Evolutionary conservation across 192 early-diverging fungal species (phyloP).

Genomic region (Gonapodya sp.): DNA sequence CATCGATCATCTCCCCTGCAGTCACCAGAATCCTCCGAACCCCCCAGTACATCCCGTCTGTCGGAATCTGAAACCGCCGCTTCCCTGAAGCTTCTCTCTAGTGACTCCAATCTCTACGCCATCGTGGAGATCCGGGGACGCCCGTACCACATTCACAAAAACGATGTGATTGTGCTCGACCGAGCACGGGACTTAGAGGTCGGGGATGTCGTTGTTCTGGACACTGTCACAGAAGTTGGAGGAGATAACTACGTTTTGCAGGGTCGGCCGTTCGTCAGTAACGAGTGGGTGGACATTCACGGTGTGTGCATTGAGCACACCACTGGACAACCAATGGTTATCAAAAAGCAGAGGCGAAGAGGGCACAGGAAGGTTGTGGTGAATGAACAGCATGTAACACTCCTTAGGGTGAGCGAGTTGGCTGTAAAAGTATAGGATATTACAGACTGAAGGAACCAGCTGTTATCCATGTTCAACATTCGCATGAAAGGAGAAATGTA

Average conservation of each 20-base stretch:
- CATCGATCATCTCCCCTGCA: too few relatives aligned
- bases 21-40: too few relatives aligned
- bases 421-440: background rate
- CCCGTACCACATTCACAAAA: conserved; percentile 77
- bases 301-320: conserved; percentile 87
- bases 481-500: too few relatives aligned
- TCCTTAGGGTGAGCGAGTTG: conserved; percentile 60
- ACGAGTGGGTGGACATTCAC: conserved; percentile 61
- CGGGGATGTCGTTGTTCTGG: conserved; percentile 79
- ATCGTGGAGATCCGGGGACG: conserved; percentile 78
- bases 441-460: too few relatives aligned
- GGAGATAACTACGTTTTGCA: conserved; percentile 71
- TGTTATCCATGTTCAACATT: too few relatives aligned
- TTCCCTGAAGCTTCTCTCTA: background rate
- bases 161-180: conserved; percentile 79
- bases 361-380: conserved; percentile 55
- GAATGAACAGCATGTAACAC: conserved; percentile 63
- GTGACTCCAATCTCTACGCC: conserved; percentile 38
- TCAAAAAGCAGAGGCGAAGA: conserved; percentile 76
- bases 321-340: conserved; percentile 53
- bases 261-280: conserved; percentile 75
- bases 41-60: too few relatives aligned
- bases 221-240: conserved; percentile 79
- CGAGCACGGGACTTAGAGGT: conserved; percentile 72
- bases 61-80: background rate